These are phyloP conservation scores for Euphorbia tirucalli DNA, from an alignment of 345 rosid genomes.

Conservation along the genomic window DNA sequence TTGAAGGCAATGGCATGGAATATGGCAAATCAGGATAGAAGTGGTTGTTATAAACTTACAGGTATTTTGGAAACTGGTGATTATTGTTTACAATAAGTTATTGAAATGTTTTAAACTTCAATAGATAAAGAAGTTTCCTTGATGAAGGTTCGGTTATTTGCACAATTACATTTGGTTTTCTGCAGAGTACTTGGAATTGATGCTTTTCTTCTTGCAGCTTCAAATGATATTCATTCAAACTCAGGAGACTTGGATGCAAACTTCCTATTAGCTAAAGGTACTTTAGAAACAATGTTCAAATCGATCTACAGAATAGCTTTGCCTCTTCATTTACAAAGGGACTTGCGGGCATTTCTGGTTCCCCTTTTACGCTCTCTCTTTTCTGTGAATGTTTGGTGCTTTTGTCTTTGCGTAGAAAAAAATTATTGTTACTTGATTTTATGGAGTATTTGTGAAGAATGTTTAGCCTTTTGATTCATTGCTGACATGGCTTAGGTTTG, in stretches of 20 bases:
- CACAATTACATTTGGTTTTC: too few species aligned
- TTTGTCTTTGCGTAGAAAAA: not conserved
- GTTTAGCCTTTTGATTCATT: too few species aligned
- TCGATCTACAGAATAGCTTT: conserved; percentile 38
- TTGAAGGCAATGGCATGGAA: conserved; percentile 63
- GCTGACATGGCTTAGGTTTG: too few species aligned
- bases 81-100: too few species aligned
- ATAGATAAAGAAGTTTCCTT: not conserved
- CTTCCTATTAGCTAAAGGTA: conserved; percentile 45
- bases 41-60: conserved; percentile 50
- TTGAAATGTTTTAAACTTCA: not conserved
- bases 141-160: not conserved
- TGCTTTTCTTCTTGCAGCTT: conserved; percentile 33
- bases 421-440: too few species aligned
- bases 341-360: too few species aligned
- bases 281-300: conserved; percentile 36
- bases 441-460: too few species aligned
- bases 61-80: conserved; percentile 23
- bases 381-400: too few species aligned
- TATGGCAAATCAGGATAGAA: conserved; percentile 37
- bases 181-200: too few species aligned
- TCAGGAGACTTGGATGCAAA: conserved; percentile 43
- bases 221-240: conserved; percentile 41
- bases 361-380: too few species aligned
- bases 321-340: too few species aligned